Percentiles rank a stretch among this genome's conserved stretches.
These are phyloP conservation scores for Colletotrichum destructivum DNA, from an alignment of 2,329 filamentous ascomycete species.

Conservation along the genomic window DNA sequence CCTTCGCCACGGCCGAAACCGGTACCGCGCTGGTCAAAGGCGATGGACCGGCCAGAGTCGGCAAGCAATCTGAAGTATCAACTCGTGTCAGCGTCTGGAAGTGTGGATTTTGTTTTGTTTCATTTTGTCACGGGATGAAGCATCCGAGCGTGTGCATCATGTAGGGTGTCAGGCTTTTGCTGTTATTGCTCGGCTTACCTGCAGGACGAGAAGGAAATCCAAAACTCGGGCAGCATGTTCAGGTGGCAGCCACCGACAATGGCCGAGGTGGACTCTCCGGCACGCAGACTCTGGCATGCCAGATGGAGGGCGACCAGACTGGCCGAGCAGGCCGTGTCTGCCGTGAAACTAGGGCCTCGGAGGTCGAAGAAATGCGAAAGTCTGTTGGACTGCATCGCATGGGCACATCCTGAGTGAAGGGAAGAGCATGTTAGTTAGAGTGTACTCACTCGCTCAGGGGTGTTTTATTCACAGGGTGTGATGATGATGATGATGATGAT, in stretches of 20 bases:
- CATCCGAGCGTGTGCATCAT: neutral
- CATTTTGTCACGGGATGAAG: neutral
- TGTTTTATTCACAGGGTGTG: too few species aligned
- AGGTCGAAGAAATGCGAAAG: conserved; percentile 71
- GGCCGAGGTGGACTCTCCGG: conserved; percentile 62
- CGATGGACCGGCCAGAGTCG: conserved; percentile 65
- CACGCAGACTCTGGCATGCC: conserved; percentile 64
- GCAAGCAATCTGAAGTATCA: conserved; percentile 59
- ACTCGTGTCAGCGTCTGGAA: conserved; percentile 9
- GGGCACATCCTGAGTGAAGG: conserved; percentile 57
- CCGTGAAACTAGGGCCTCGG: conserved; percentile 66
- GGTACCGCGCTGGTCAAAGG: conserved; percentile 46
- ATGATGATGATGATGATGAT: too few species aligned
- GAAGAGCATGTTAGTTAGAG: conserved; percentile 38
- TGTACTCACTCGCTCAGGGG: too few species aligned
- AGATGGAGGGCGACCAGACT: conserved; percentile 65
- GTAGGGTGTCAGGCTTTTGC: too few species aligned
- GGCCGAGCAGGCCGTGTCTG: conserved; percentile 68
- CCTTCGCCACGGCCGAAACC: conserved; percentile 77
- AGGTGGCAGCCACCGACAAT: conserved; percentile 65
- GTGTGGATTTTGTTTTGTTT: too few species aligned
- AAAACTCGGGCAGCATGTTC: conserved; percentile 64
- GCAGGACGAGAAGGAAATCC: conserved; percentile 61
- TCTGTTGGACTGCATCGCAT: conserved; percentile 68
- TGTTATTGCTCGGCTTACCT: conserved; percentile 48